phyloP scores from a whole-genome alignment of 1,284 basidiomycete species.

The Fomitiporia mediterranea region DNA sequence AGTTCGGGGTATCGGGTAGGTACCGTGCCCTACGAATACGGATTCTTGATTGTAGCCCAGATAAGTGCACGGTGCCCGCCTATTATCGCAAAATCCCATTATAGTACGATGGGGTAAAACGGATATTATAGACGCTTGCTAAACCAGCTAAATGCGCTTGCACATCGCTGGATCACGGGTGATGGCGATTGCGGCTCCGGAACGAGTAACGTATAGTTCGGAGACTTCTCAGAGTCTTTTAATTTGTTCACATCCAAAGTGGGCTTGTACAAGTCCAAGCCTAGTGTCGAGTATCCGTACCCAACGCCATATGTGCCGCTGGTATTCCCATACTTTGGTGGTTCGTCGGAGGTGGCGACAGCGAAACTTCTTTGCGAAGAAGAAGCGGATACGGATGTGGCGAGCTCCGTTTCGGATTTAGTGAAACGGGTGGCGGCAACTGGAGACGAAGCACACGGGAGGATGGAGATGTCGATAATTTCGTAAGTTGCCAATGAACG shows the following conservation, averaged over 20 bases:
- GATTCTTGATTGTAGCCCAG: too few species aligned
- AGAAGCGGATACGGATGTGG: slow-evolving; percentile 11
- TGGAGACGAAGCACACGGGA: slow-evolving; percentile 18
- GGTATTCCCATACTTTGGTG: not conserved
- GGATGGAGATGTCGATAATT: slow-evolving; percentile 46
- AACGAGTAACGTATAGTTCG: not conserved
- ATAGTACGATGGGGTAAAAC: too few species aligned
- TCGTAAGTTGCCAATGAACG: slow-evolving; percentile 45
- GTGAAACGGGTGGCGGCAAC: not conserved
- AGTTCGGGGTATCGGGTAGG: too few species aligned
- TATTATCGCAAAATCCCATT: too few species aligned
- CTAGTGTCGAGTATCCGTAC: too few species aligned
- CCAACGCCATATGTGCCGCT: too few species aligned
- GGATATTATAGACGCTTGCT: not conserved
- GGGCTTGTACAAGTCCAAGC: not conserved
- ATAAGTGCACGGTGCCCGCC: too few species aligned
- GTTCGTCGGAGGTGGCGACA: too few species aligned
- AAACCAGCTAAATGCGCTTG: slow-evolving; percentile 13
- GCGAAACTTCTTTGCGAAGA: too few species aligned
- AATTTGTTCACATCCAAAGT: not conserved
- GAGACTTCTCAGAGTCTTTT: slow-evolving; percentile 4
- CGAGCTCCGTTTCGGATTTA: slow-evolving; percentile 14
- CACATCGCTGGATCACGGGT: slow-evolving; percentile 15
- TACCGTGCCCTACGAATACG: too few species aligned
- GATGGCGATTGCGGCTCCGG: slow-evolving; percentile 9